Evolutionary conservation across 1,284 basidiomycete genomes (phyloP), one percentile per base, ranked within the genome.

Genomic region (Tilletia indica): DNA sequence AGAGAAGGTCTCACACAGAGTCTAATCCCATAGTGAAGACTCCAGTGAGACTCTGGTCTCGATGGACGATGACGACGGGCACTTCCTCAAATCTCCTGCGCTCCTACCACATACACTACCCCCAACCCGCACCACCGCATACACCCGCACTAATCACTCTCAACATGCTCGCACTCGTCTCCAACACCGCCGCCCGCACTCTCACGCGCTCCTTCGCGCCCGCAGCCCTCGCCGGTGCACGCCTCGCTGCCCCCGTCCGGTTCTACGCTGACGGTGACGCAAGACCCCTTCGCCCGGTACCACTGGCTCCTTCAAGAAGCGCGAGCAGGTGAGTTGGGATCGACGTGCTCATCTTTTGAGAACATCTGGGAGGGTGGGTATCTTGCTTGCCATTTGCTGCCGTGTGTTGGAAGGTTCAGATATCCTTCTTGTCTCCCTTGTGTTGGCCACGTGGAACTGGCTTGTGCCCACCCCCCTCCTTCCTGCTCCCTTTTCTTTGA

Each of bases 261-360:
- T 74, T 72, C 63, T 78, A 78, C 74, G 76, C 75, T 68, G 77
- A 78, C 71, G 77, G 77, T 21, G 75, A 77, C 31, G 73, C 38
- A 70, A 71, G 56, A 74, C 61, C 34, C 31, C 36, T 34, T 64
- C 61, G 9, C 61, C 80, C 19, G 80, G 80, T 66, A 73, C 80
- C 48, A 77, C 77, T 39, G 78, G 77, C 69, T 72, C 71, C 77
- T 81, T 76, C 76, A 70, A 68, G 66, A 74, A 75, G 63, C 73
- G 77, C 61, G 80, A 81, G 71, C 76, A 81, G 79, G 77, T 78
- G 72, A 36, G 76, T 72, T 11, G 12, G 14, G 34, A 31, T 39
- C n/a, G 68, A 63, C 14, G 12, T 39, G 61, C 38, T 4, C 14
- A 9, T 36, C 38, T 64, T 14, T n/a, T 64, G 36, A 34, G 61